Conservation (phyloP, 1,284 basidiomycete genomes). For the Hypsizygus ulmarius region DNA sequence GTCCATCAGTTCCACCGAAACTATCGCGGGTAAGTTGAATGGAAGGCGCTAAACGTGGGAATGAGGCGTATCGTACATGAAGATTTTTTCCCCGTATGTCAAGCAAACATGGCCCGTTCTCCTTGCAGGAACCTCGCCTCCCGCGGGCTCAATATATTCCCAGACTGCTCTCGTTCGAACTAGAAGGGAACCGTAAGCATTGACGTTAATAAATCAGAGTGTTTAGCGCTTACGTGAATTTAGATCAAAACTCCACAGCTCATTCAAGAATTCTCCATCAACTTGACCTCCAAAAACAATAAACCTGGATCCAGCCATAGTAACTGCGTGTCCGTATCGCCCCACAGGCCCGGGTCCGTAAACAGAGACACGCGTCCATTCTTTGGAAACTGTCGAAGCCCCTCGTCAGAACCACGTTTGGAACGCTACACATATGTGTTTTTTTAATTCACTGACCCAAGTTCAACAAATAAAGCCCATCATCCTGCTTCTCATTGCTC, state of each 20-base stretch:
- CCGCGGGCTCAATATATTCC: slow-evolving; percentile 73
- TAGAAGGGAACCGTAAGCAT: slow-evolving; percentile 29
- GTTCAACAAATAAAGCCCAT: slow-evolving; percentile 94
- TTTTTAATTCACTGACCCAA: slow-evolving; percentile 71
- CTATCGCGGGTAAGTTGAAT: slow-evolving; percentile 39
- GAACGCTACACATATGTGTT: slow-evolving; percentile 8
- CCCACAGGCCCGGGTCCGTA: slow-evolving; percentile 79
- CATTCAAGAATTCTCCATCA: slow-evolving; percentile 94
- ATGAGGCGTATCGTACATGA: slow-evolving; percentile 62
- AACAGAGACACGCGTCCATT: slow-evolving; percentile 90
- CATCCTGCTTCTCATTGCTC: slow-evolving; percentile 84
- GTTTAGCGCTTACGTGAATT: slow-evolving; percentile 70
- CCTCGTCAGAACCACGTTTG: slow-evolving; percentile 9
- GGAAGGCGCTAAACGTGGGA: slow-evolving; percentile 12
- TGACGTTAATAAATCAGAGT: slow-evolving; percentile 9
- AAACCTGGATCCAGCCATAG: slow-evolving; percentile 90
- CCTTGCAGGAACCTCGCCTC: slow-evolving; percentile 71
- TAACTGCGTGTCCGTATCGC: slow-evolving; percentile 94
- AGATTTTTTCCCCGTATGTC: slow-evolving; percentile 82
- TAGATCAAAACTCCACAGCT: slow-evolving; percentile 96
- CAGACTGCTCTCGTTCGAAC: slow-evolving; percentile 73
- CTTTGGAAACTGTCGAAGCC: slow-evolving; percentile 67
- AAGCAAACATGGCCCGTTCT: slow-evolving; percentile 94
- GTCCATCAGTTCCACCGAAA: slow-evolving; percentile 97
- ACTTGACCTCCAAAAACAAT: slow-evolving; percentile 97